Evolutionary conservation across 257 asterid species (phyloP).

Genomic region (Plantago ovata): DNA sequence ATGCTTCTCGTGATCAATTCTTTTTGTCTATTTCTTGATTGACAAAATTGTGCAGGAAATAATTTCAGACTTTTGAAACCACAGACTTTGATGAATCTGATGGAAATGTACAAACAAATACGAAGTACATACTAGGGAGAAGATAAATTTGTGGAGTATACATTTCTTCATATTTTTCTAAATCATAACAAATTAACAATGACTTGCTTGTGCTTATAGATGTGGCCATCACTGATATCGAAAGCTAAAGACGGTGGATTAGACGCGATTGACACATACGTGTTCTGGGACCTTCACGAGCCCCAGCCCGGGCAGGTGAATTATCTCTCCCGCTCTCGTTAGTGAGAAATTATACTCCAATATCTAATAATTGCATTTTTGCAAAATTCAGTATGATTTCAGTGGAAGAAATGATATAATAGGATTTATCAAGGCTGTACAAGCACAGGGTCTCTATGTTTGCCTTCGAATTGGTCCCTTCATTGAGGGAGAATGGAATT

Average conservation of each 20-base stretch:
- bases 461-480: constrained; percentile 91
- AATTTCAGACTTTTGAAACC: not conserved
- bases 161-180: too few species aligned
- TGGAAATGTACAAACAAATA: too few species aligned
- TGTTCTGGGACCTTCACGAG: constrained; percentile 87
- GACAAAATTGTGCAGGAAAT: constrained; percentile 4
- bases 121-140: not conserved
- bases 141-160: not conserved
- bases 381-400: constrained; percentile 60
- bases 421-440: constrained; percentile 57
- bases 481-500: constrained; percentile 79
- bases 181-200: too few species aligned
- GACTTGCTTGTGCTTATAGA: constrained; percentile 30
- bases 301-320: constrained; percentile 62
- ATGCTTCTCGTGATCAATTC: constrained; percentile 7
- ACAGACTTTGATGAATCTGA: not conserved
- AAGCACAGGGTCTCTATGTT: constrained; percentile 73
- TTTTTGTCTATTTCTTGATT: not conserved
- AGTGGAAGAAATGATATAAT: constrained; percentile 60
- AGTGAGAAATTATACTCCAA: not conserved
- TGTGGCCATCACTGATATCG: constrained; percentile 75
- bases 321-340: not conserved
- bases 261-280: constrained; percentile 72
- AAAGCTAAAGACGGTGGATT: constrained; percentile 77
- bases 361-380: not conserved